Percentiles rank a stretch among this genome's conserved stretches.
Evolutionary conservation across 2,329 filamentous ascomycete genomes (phyloP).

Genomic region (Cercospora sojina): DNA sequence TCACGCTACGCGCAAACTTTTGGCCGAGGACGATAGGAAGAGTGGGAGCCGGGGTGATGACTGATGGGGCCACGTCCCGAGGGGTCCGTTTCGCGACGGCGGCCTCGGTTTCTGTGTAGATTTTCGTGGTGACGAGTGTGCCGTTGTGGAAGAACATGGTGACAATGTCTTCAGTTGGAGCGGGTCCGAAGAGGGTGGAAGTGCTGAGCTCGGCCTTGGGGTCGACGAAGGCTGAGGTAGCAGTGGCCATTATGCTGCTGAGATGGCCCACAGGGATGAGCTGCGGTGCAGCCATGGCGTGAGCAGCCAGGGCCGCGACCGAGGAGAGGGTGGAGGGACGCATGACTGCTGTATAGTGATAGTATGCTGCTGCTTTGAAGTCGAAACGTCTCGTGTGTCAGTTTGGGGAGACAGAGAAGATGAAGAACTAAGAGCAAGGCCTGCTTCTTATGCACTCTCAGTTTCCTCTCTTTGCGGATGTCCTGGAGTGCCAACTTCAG

Average conservation of each 20-base stretch:
- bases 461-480: not conserved
- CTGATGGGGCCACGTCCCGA: not conserved
- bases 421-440: not conserved
- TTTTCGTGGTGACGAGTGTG: too few relatives aligned
- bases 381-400: not conserved
- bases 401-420: not conserved
- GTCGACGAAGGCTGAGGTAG: not conserved
- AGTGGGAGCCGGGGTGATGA: not conserved
- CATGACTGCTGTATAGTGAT: not conserved
- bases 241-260: not conserved
- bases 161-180: too few relatives aligned
- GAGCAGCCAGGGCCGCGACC: not conserved
- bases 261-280: not conserved
- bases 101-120: too few relatives aligned
- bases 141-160: too few relatives aligned
- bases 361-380: not conserved
- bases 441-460: not conserved
- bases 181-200: not conserved
- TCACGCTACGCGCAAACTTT: not conserved
- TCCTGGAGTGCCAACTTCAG: not conserved
- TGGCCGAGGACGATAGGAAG: not conserved
- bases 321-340: not conserved
- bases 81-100: too few relatives aligned
- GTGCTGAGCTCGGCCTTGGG: not conserved
- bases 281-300: not conserved